phyloP scores from a whole-genome alignment of 371 early-diverging fungal species.

The Rozella allomycis region DNA sequence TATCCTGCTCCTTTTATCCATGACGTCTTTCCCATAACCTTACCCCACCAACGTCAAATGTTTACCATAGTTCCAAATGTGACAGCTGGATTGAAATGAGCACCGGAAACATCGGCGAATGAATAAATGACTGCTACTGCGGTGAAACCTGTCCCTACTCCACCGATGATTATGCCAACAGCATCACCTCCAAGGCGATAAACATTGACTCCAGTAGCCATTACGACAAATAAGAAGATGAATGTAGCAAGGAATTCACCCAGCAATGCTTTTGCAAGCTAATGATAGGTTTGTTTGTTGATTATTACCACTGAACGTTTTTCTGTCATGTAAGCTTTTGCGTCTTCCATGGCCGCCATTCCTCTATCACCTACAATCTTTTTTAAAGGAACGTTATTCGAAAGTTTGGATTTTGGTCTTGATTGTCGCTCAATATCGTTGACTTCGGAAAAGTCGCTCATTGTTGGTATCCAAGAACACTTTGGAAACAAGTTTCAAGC shows the following conservation, averaged over 20 bases:
- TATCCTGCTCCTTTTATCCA: slow-evolving; percentile 30
- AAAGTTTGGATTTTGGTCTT: too few relatives aligned
- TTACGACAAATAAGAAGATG: not conserved
- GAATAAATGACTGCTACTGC: slow-evolving; percentile 42
- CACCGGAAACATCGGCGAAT: slow-evolving; percentile 43
- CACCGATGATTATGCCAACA: slow-evolving; percentile 24
- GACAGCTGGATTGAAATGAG: slow-evolving; percentile 35
- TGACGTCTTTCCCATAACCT: slow-evolving; percentile 34
- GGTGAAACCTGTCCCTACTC: slow-evolving; percentile 28
- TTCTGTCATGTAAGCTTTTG: too few relatives aligned
- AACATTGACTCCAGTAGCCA: not conserved
- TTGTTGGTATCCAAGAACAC: too few relatives aligned
- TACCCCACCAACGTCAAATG: too few relatives aligned
- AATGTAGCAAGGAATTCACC: not conserved
- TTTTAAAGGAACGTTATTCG: too few relatives aligned
- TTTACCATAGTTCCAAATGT: slow-evolving; percentile 42
- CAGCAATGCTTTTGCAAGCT: not conserved
- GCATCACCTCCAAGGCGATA: slow-evolving; percentile 2
- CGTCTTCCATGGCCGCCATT: too few relatives aligned
- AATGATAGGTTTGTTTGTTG: too few relatives aligned
- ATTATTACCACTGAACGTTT: too few relatives aligned
- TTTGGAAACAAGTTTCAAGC: too few relatives aligned
- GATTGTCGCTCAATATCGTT: too few relatives aligned
- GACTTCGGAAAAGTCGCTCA: too few relatives aligned
- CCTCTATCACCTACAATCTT: too few relatives aligned